These are phyloP conservation scores for Elymus sibiricus DNA, from an alignment of 176 grass and related monocot genomes.

Conservation along the genomic window DNA sequence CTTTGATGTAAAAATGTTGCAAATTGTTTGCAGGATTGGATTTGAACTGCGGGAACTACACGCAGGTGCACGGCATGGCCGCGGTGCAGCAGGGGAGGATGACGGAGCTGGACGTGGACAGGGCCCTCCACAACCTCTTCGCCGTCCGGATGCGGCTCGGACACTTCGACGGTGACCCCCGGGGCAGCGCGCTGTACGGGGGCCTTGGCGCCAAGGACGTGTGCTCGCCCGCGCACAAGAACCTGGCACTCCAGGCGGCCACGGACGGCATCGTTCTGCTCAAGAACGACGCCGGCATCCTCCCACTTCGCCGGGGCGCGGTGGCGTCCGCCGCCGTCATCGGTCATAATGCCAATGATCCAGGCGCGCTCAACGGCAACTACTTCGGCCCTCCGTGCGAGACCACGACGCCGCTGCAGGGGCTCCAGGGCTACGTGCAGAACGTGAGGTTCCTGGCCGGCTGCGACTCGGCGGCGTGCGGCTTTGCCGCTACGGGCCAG, in stretches of 20 bases:
- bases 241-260: conserved; percentile 58
- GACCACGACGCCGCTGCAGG: conserved; percentile 44
- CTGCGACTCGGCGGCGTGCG: conserved; percentile 41
- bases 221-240: conserved; percentile 48
- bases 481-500: neutral
- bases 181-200: conserved; percentile 26
- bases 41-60: conserved; percentile 60
- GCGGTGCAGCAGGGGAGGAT: conserved; percentile 49
- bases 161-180: conserved; percentile 69
- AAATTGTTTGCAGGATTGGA: conserved; percentile 50
- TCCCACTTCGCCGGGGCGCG: conserved; percentile 27
- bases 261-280: conserved; percentile 71
- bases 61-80: conserved; percentile 38
- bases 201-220: conserved; percentile 37
- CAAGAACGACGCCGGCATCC: conserved; percentile 44
- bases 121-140: conserved; percentile 60
- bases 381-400: conserved; percentile 65
- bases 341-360: conserved; percentile 52
- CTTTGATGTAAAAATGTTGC: neutral
- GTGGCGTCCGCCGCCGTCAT: conserved; percentile 46
- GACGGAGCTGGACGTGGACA: conserved; percentile 52
- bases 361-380: conserved; percentile 47
- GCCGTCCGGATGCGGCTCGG: conserved; percentile 58
- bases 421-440: conserved; percentile 3
- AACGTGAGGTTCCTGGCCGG: conserved; percentile 39